Conservation (phyloP, 139 green algal species). For the Coelastrella sp. region DNA sequence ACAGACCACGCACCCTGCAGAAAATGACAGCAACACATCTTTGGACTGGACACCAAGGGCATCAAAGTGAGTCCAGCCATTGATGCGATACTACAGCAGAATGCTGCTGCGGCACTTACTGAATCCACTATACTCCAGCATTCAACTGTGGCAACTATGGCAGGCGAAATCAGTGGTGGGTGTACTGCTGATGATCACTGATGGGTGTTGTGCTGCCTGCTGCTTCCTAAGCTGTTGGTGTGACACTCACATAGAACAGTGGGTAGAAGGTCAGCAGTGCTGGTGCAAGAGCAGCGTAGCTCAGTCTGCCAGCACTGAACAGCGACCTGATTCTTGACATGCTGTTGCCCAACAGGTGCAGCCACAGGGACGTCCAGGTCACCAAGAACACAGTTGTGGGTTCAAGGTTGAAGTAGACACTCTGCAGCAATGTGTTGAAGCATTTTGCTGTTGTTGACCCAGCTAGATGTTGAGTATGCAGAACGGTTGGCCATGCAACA, state of each 20-base stretch:
- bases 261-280: constrained; percentile 37
- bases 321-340: constrained; percentile 9
- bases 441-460: background rate
- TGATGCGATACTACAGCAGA: too few relatives aligned
- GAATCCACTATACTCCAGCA: too few relatives aligned
- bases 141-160: too few relatives aligned
- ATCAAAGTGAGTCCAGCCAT: too few relatives aligned
- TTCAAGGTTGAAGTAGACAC: constrained; percentile 39
- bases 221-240: too few relatives aligned
- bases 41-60: too few relatives aligned
- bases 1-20: constrained; percentile 33
- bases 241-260: constrained; percentile 41
- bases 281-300: constrained; percentile 21
- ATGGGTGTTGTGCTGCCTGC: too few relatives aligned
- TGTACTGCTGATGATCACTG: too few relatives aligned
- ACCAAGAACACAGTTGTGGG: constrained; percentile 7
- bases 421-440: background rate
- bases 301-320: background rate
- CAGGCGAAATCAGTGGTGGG: too few relatives aligned
- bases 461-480: too few relatives aligned
- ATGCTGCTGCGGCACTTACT: too few relatives aligned
- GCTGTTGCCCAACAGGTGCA: constrained; percentile 8
- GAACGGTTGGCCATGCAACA: background rate
- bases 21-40: background rate
- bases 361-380: constrained; percentile 18